phyloP scores from a whole-genome alignment of 208 protist genomes.

The Leishmania guyanensis region DNA sequence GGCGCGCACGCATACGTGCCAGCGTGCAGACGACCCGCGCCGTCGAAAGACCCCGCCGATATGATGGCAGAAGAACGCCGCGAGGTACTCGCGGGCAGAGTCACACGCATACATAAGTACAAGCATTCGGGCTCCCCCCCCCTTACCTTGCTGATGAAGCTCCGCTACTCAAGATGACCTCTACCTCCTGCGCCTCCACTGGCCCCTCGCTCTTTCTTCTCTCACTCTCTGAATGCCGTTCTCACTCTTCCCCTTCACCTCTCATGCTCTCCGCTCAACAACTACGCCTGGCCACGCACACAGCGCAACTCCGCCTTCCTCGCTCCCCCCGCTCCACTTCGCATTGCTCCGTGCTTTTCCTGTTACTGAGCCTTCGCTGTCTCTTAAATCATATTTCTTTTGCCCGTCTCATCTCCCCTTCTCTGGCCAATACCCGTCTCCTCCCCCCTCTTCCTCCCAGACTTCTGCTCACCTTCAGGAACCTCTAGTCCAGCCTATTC shows the following conservation, averaged over 20 bases:
- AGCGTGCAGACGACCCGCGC: neutral
- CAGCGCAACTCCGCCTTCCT: neutral
- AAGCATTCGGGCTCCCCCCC: neutral
- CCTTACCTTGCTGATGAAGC: neutral
- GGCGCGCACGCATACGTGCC: neutral
- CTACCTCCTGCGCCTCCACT: neutral
- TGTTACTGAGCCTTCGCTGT: too few species aligned
- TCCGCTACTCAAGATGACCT: neutral
- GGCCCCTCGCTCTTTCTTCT: neutral
- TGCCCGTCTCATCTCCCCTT: too few species aligned
- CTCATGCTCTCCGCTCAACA: neutral
- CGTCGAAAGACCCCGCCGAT: neutral
- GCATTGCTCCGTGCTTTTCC: too few species aligned
- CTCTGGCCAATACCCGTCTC: neutral
- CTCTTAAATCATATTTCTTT: too few species aligned
- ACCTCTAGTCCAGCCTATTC: neutral
- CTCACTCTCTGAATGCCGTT: neutral
- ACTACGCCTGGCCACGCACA: neutral
- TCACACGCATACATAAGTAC: slow-evolving; percentile 1
- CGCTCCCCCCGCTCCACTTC: neutral
- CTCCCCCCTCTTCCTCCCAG: neutral
- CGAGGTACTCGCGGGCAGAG: neutral
- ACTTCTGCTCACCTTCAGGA: neutral
- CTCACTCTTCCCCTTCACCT: neutral
- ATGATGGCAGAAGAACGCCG: neutral